phyloP scores from a whole-genome alignment of 129 eudicot species.

The Scalesia atractyloides region DNA sequence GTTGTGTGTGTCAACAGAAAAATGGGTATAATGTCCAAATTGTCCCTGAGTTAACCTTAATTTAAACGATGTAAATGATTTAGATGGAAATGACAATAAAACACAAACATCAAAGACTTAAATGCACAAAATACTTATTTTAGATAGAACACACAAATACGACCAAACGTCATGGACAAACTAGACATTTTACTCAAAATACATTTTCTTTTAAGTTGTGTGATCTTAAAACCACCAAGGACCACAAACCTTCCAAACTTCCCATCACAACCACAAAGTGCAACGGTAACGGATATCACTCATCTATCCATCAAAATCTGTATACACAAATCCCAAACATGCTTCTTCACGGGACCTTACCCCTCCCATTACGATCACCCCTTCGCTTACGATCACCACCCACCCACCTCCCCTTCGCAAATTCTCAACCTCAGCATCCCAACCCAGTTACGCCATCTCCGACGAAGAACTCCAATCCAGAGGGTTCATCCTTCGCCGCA shows the following conservation, averaged over 20 bases:
- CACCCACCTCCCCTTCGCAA: conserved; percentile 24
- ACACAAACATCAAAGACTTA: too few relatives aligned
- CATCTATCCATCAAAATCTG: conserved; percentile 12
- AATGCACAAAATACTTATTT: too few relatives aligned
- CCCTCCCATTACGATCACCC: conserved; percentile 46
- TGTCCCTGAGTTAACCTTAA: too few relatives aligned
- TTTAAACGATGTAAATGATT: too few relatives aligned
- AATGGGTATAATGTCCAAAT: too few relatives aligned
- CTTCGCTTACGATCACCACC: conserved; percentile 5
- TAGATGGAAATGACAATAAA: too few relatives aligned
- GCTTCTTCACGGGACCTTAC: conserved; percentile 51
- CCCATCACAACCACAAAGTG: conserved; percentile 31
- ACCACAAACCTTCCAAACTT: conserved; percentile 23
- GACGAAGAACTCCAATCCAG: conserved; percentile 63
- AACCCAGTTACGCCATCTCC: conserved; percentile 49
- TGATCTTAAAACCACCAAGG: not conserved
- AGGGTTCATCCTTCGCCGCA: conserved; percentile 72
- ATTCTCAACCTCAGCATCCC: conserved; percentile 30
- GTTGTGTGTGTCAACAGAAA: too few relatives aligned
- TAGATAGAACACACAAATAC: too few relatives aligned
- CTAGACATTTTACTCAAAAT: too few relatives aligned
- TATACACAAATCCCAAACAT: conserved; percentile 32
- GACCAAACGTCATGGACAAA: too few relatives aligned
- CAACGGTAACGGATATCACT: not conserved
- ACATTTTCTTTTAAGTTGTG: not conserved